These are phyloP conservation scores for Panicum hallii DNA, from an alignment of 202 grass and related monocot species.

Conservation along the genomic window DNA sequence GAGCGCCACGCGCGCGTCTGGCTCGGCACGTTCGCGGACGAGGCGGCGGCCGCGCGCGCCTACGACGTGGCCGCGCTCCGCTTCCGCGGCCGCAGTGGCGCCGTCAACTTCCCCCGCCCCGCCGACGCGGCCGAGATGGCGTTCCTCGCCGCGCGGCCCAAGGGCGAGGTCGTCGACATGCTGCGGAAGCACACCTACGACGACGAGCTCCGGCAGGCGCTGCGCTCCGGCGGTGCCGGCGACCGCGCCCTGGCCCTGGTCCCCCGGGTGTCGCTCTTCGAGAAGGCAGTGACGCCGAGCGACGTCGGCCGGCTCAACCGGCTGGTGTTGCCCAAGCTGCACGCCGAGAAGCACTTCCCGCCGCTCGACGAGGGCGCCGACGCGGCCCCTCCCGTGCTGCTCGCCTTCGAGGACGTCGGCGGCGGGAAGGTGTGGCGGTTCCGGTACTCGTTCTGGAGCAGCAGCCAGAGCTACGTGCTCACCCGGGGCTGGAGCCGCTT, in stretches of 20 bases:
- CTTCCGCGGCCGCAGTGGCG: slow-evolving; percentile 41
- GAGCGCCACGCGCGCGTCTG: slow-evolving; percentile 48
- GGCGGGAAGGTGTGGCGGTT: slow-evolving; percentile 64
- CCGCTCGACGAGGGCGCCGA: background rate
- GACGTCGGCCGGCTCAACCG: slow-evolving; percentile 51
- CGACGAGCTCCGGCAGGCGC: slow-evolving; percentile 39
- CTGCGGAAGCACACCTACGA: slow-evolving; percentile 51
- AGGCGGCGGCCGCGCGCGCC: slow-evolving; percentile 32
- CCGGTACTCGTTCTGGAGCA: slow-evolving; percentile 90
- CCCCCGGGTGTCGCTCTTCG: slow-evolving; percentile 25
- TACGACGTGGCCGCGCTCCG: slow-evolving; percentile 46
- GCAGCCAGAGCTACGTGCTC: slow-evolving; percentile 93
- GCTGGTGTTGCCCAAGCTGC: slow-evolving; percentile 48
- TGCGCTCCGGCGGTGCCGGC: background rate
- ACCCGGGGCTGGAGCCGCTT: slow-evolving; percentile 50
- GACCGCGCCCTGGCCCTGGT: background rate
- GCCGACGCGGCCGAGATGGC: slow-evolving; percentile 34
- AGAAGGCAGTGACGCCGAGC: slow-evolving; percentile 47
- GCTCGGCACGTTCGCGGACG: slow-evolving; percentile 50
- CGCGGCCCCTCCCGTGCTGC: slow-evolving; percentile 17
- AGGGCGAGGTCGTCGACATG: slow-evolving; percentile 52
- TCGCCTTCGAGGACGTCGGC: slow-evolving; percentile 24
- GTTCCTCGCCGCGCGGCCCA: slow-evolving; percentile 29
- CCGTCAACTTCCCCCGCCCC: slow-evolving; percentile 30
- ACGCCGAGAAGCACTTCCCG: slow-evolving; percentile 50